These are phyloP conservation scores for Xylogone sp. DNA, from an alignment of 2,329 filamentous ascomycete genomes.

Conservation along the genomic window DNA sequence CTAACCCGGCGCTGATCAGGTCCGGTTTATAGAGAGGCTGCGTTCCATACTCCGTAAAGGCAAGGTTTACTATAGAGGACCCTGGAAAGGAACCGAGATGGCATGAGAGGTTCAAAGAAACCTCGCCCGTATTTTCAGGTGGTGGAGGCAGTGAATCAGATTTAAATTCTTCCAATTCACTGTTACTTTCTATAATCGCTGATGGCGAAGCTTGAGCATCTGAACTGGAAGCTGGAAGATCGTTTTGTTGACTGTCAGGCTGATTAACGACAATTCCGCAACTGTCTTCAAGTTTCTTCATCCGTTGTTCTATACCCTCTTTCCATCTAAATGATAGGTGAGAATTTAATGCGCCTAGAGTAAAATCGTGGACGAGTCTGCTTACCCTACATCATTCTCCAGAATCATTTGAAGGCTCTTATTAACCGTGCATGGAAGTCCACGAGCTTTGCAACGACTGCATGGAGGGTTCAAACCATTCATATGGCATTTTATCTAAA, in stretches of 20 bases:
- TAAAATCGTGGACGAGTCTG: neutral
- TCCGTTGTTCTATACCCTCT: neutral
- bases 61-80: conserved; percentile 15
- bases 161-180: neutral
- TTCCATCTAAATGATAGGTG: neutral
- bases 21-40: conserved; percentile 15
- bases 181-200: neutral
- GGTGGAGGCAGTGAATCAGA: neutral
- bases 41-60: neutral
- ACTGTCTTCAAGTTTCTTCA: neutral
- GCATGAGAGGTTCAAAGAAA: conserved; percentile 1
- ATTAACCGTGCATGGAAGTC: conserved; percentile 36
- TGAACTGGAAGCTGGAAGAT: neutral
- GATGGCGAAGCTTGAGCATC: neutral
- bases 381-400: conserved; percentile 33
- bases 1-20: conserved; percentile 22
- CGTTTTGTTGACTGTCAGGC: neutral
- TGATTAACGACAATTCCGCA: neutral
- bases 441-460: conserved; percentile 35
- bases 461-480: conserved; percentile 33
- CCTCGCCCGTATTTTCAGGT: neutral
- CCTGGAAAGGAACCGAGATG: conserved; percentile 22
- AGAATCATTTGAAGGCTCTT: conserved; percentile 37
- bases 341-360: too few species aligned
- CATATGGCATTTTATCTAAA: conserved; percentile 38